Conservation (phyloP, 2,329 filamentous ascomycete genomes). For the Arachnomyces sp. region DNA sequence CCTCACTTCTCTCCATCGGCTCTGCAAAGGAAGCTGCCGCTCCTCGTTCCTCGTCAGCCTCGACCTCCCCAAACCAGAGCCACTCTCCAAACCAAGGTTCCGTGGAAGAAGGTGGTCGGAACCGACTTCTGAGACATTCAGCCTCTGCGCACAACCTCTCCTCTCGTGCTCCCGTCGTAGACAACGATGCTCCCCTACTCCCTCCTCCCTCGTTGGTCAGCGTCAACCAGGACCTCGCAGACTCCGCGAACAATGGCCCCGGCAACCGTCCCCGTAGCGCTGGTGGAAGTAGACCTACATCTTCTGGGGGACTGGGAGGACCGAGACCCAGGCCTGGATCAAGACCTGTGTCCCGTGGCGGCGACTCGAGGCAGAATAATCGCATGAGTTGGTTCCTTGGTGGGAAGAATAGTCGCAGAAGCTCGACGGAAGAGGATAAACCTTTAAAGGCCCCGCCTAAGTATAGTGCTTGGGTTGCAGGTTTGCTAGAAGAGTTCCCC, state of each 20-base stretch:
- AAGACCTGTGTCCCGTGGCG: constrained; percentile 24
- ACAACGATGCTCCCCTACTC: constrained; percentile 25
- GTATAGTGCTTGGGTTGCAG: constrained; percentile 49
- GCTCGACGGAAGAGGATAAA: constrained; percentile 24
- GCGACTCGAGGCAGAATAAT: constrained; percentile 20
- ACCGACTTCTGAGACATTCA: constrained; percentile 8
- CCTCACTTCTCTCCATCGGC: constrained; percentile 37
- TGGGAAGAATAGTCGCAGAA: constrained; percentile 23
- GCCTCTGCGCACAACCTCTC: constrained; percentile 13
- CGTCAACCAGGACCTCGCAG: constrained; percentile 30
- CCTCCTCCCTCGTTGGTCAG: constrained; percentile 34
- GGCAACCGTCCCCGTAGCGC: constrained; percentile 30
- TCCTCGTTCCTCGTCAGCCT: constrained; percentile 19
- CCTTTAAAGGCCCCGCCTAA: constrained; percentile 24
- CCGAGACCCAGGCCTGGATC: constrained; percentile 27
- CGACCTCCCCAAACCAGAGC: constrained; percentile 17
- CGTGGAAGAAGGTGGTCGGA: not conserved
- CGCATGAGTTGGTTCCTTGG: constrained; percentile 38
- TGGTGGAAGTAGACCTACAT: constrained; percentile 25
- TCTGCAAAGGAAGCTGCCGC: constrained; percentile 24
- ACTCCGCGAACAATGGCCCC: constrained; percentile 24
- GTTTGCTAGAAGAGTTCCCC: constrained; percentile 46
- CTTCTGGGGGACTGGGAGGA: constrained; percentile 26
- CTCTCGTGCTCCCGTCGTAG: constrained; percentile 13
- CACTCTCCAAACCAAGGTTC: constrained; percentile 11